Evolutionary conservation across 108 stramenopile species (phyloP), one percentile per base, ranked within the genome.

Genomic region (Parietichytrium sp.): DNA sequence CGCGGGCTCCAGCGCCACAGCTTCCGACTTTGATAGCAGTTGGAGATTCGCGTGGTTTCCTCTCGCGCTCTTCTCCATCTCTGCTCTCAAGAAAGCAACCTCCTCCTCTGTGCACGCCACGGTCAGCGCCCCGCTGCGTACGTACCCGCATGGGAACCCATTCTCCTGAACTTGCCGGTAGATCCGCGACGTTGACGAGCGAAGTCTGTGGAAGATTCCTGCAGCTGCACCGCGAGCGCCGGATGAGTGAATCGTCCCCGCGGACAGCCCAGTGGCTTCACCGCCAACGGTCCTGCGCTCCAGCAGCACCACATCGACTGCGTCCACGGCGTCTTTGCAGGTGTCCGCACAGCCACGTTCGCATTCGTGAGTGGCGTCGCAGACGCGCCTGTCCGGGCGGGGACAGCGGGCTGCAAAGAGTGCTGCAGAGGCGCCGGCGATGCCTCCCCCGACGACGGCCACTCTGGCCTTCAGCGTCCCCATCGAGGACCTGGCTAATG

Each of bases 61-160:
- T n/a, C n/a, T n/a, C n/a, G n/a, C n/a, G 10, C 38, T 42, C 15
- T 72, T 6, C 10, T 27, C 6, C 8, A 72, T 42, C 20, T 72
- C 38, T 23, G 36, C 38, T 10, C 0, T 13, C 10, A 72, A 42
- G 20, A 36, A 45, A 25, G 1, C 20, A 38, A 42, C 61, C 42
- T 72, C 61, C 42, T 36, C 61, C 13, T 36, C 20, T 6, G 10
- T 72, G 33, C 8, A 10, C 10, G 61, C 61, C 29, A 72, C 13
- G 38, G 61, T 72, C 0, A 72, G 61, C 23, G 61, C 61, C 1
- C 61, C 61, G 61, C 61, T 72, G 10, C 45, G 61, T 27, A 72
- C 61, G 33, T 72, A 72, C n/a, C n/a, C 42, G 33, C 61, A 72
- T n/a, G 36, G 23, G 3, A 72, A 72, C 38, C 61, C 61, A 33